A percentile compares a stretch with the other conserved stretches of the same genome.
Evolutionary conservation across 495 filamentous ascomycete species (phyloP).

Genomic region (Neohortaea acidophila): DNA sequence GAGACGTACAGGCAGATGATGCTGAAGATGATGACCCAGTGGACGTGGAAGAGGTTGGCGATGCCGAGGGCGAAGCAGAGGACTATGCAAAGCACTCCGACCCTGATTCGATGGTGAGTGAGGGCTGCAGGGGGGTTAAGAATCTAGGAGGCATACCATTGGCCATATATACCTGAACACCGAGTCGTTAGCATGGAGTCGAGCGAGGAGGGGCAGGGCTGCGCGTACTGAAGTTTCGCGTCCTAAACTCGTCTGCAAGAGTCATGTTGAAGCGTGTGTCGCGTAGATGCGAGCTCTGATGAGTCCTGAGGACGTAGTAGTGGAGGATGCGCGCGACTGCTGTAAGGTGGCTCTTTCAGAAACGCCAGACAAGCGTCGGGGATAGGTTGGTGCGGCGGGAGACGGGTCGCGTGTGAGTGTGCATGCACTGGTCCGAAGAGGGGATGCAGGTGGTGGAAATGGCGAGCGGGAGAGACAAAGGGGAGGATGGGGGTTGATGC

Average conservation of each 20-base stretch:
- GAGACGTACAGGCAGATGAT: constrained; percentile 66
- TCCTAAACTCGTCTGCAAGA: constrained; percentile 61
- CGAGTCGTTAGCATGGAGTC: constrained; percentile 19
- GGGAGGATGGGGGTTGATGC: too few relatives aligned
- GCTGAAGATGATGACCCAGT: constrained; percentile 63
- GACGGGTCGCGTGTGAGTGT: too few relatives aligned
- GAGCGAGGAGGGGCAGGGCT: too few relatives aligned
- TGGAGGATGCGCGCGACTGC: background rate
- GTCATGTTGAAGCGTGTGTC: constrained; percentile 27
- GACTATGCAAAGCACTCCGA: constrained; percentile 83
- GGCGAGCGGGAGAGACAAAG: too few relatives aligned
- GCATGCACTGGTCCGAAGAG: too few relatives aligned
- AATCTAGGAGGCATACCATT: constrained; percentile 60
- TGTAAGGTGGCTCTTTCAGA: too few relatives aligned
- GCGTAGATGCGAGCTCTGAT: background rate
- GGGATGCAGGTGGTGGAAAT: too few relatives aligned
- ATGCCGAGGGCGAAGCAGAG: constrained; percentile 92
- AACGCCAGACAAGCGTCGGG: too few relatives aligned
- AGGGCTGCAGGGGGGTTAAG: too few relatives aligned
- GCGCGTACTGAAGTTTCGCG: constrained; percentile 92
- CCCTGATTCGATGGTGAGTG: too few relatives aligned
- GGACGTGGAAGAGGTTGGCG: constrained; percentile 66
- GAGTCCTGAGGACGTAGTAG: background rate
- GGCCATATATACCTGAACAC: constrained; percentile 86
- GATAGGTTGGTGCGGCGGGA: too few relatives aligned